Evolutionary conservation across 1,284 basidiomycete species (phyloP).

Genomic region (Malassezia arunalokei): DNA sequence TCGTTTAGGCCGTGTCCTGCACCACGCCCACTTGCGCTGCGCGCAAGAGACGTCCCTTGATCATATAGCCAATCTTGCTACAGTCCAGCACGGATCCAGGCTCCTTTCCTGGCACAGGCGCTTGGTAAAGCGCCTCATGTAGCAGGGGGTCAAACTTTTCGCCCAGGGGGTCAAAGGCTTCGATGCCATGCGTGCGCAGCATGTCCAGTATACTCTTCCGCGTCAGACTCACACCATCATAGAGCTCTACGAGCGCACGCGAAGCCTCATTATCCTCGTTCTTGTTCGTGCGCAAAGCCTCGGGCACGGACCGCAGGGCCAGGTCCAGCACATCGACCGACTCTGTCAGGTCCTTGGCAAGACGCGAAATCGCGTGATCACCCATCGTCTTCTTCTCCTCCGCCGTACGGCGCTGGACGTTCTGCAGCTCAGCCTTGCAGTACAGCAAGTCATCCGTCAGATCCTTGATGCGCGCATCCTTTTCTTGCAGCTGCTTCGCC

Average conservation of each 20-base stretch:
- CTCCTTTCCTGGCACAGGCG: conserved; percentile 70
- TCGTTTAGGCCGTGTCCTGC: conserved; percentile 28
- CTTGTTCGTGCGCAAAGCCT: conserved; percentile 40
- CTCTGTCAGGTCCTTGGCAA: conserved; percentile 76
- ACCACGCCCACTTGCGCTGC: conserved; percentile 95
- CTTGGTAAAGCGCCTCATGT: conserved; percentile 91
- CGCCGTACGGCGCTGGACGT: conserved; percentile 76
- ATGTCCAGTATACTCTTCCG: conserved; percentile 78
- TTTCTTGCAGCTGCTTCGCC: conserved; percentile 37
- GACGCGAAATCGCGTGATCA: conserved; percentile 82
- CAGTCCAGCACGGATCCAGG: conserved; percentile 82
- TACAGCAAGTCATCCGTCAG: conserved; percentile 39
- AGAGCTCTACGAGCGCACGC: conserved; percentile 42
- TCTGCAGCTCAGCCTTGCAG: conserved; percentile 72
- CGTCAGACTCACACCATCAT: conserved; percentile 80
- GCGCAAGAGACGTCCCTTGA: conserved; percentile 58
- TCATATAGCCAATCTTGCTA: conserved; percentile 65
- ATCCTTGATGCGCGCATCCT: conserved; percentile 44
- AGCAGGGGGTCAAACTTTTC: conserved; percentile 85
- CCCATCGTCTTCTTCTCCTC: conserved; percentile 82
- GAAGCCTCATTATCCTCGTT: conserved; percentile 37
- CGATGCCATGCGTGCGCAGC: conserved; percentile 79
- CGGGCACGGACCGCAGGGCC: conserved; percentile 70
- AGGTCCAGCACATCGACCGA: conserved; percentile 82
- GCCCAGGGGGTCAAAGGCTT: conserved; percentile 78